Evolutionary conservation across 2,329 filamentous ascomycete genomes (phyloP), one percentile per base, ranked within the genome.

Genomic region (Paraphoma sp.): DNA sequence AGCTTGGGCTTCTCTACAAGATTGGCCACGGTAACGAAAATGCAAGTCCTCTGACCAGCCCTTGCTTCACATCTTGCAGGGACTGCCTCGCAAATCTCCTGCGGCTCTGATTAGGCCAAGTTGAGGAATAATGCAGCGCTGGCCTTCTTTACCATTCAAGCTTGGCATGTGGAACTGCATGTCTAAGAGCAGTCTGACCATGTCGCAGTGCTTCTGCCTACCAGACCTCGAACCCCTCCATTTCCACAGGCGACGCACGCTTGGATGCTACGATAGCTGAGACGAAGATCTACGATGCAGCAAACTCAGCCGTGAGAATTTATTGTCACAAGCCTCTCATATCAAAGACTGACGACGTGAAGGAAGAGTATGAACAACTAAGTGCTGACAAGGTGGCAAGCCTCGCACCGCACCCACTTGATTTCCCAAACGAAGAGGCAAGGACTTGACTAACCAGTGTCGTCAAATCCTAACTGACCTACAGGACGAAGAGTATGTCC

Each of bases 211-310:
- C 80, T 28, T 77, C 80, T 33, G 82, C 81, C 41, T 83, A 82
- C 61, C 80, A 81, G 66, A 71, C 69, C 49, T 75, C 76, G 17
- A 75, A 81, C 53, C 79, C 81, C 55, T 73, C 77, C 3, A 76
- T 80, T 29, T 77, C 77, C 10, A 75, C 80, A 51, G 68, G 77
- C 30, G 82, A 84, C 58, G 83, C 82, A 30, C 82, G 82, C 52
- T 76, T 80, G 33, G 79, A 85, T 60, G 91, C 91, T 17, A 89
- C 89, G 68, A 75, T 82, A 45, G 78, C 87, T 41, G 93, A 96
- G 75, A 85, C 84, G 45, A 81, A 84, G 10, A 86, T 87, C 11
- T 90, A 87, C 64, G 81, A 84, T 43, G 76, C 78, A 42, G 86
- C 87, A 10, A 66, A 77, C 23, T 87, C 86, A 36, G 77, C 82